Percentiles rank a stretch among this genome's conserved stretches.
Conservation (phyloP, 1,284 basidiomycete species). For the Austroboletus niveus region DNA sequence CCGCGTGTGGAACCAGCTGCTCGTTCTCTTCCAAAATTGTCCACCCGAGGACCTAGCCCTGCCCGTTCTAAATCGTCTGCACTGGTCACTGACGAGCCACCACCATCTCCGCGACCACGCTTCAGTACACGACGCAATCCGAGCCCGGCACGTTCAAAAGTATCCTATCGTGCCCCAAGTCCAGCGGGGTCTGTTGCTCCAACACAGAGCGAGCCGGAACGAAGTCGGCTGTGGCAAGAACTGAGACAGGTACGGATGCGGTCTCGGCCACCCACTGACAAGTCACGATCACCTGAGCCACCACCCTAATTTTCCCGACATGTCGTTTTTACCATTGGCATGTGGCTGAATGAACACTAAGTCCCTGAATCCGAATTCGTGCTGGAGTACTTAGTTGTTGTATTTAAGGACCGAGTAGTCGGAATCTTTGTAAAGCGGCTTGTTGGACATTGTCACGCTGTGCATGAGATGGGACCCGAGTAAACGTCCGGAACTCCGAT, state of each 20-base stretch:
- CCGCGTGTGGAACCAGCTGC: slow-evolving; percentile 30
- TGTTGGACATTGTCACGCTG: slow-evolving; percentile 10
- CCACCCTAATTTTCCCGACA: slow-evolving; percentile 34
- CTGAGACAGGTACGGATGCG: slow-evolving; percentile 51
- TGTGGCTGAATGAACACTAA: slow-evolving; percentile 10
- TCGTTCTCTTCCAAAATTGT: slow-evolving; percentile 29
- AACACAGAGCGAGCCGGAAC: slow-evolving; percentile 34
- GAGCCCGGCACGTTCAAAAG: slow-evolving; percentile 31
- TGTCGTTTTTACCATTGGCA: slow-evolving; percentile 10
- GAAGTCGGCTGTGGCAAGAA: slow-evolving; percentile 58
- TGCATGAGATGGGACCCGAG: slow-evolving; percentile 13
- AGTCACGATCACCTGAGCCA: slow-evolving; percentile 37
- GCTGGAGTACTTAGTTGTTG: slow-evolving; percentile 12
- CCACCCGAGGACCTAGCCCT: slow-evolving; percentile 37
- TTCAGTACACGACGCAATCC: slow-evolving; percentile 24
- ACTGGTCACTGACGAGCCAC: slow-evolving; percentile 27
- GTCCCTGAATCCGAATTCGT: background rate
- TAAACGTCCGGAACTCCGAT: background rate
- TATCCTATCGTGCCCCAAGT: slow-evolving; percentile 31
- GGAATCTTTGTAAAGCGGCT: slow-evolving; percentile 2
- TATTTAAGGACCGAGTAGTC: slow-evolving; percentile 4
- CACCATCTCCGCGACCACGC: slow-evolving; percentile 28
- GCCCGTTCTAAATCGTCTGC: slow-evolving; percentile 38
- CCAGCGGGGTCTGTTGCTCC: slow-evolving; percentile 28
- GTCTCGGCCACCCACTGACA: slow-evolving; percentile 44